Base-by-base conservation (phyloP, 2,329 filamentous ascomycete species). In the Eurotiales sp. region DNA sequence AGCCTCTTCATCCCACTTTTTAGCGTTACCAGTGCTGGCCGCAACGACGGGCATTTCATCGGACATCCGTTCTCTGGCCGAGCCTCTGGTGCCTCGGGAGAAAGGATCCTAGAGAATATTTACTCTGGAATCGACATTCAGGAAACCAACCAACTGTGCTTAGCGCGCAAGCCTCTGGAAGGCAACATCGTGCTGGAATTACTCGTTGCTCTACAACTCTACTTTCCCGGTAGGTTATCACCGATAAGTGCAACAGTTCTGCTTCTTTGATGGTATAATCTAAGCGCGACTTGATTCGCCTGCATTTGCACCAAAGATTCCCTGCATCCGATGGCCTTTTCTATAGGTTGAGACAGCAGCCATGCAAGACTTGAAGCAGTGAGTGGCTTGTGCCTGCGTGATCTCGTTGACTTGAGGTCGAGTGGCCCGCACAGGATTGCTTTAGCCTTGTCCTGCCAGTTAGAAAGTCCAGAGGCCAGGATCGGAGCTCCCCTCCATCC, bases 371-470 rank as follows among this genome's bases (percentile, higher is more conserved):
- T n/a, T 23, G 23, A 30, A 42, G 22, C 41, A 29, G 48, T 58
- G 54, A 62, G 55, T 61, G 57, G 59, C 57, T 54, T 59, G 61
- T 62, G 56, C 61, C 61, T 63, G 61, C 61, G 61, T 63, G 60
- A 59, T 58, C 56, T 47, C 41, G 42, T 27, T 27, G 5, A 27
- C 25, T 10, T 27, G 25, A 27, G 25, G 25, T 27, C 25, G 10
- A 27, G 25, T 27, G 25, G 25, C 25, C 25, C 25, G 25, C 25
- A 6, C 25, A 27, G 25, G 25, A 27, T 27, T 27, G 5, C 10
- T 53, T 50, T 51, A 36, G 37, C n/a, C n/a, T n/a, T n/a, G n/a
- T n/a, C n/a, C n/a, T 52, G 32, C 50, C 50, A 46, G 34, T 51
- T 27, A 48, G 17, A n/a, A n/a, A n/a, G n/a, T n/a, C n/a, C n/a